phyloP scores from a whole-genome alignment of 1,139 yeast genomes.

The Suhomyces maxii region DNA sequence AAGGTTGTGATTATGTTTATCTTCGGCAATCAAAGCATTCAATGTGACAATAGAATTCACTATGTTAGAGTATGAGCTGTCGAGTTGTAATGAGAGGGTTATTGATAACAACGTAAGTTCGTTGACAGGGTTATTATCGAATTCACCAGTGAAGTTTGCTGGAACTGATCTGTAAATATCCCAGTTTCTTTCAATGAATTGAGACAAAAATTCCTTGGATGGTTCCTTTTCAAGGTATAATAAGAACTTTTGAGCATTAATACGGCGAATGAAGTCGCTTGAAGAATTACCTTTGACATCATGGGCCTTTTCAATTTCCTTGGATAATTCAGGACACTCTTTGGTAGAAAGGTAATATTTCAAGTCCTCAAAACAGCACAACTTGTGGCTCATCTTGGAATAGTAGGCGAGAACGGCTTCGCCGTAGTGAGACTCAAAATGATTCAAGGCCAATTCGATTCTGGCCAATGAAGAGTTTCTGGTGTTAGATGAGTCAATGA shows the following conservation, averaged over 20 bases:
- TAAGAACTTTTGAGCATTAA: conserved; percentile 53
- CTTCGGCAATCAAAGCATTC: conserved; percentile 48
- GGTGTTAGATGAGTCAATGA: conserved; percentile 18
- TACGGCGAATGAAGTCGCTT: conserved; percentile 38
- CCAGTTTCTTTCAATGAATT: conserved; percentile 25
- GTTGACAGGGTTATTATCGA: conserved; percentile 66
- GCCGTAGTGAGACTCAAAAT: conserved; percentile 17
- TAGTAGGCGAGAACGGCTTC: conserved; percentile 44
- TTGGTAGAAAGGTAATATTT: conserved; percentile 28
- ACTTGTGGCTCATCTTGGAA: conserved; percentile 45
- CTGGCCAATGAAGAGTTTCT: conserved; percentile 61
- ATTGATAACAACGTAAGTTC: conserved; percentile 61
- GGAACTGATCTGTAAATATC: conserved; percentile 33
- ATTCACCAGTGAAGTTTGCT: conserved; percentile 29
- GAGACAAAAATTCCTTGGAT: conserved; percentile 19
- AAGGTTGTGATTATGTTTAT: conserved; percentile 65
- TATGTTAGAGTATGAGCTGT: conserved; percentile 13
- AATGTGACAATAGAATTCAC: conserved; percentile 41
- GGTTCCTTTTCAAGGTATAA: conserved; percentile 19
- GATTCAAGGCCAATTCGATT: conserved; percentile 42
- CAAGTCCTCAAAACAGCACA: conserved; percentile 64
- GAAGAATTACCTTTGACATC: conserved; percentile 12
- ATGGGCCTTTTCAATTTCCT: conserved; percentile 6
- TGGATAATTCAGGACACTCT: not conserved
- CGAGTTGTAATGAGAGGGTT: conserved; percentile 6